phyloP scores from a whole-genome alignment of 2,329 filamentous ascomycete species.

The Alternaria tenuissima region DNA sequence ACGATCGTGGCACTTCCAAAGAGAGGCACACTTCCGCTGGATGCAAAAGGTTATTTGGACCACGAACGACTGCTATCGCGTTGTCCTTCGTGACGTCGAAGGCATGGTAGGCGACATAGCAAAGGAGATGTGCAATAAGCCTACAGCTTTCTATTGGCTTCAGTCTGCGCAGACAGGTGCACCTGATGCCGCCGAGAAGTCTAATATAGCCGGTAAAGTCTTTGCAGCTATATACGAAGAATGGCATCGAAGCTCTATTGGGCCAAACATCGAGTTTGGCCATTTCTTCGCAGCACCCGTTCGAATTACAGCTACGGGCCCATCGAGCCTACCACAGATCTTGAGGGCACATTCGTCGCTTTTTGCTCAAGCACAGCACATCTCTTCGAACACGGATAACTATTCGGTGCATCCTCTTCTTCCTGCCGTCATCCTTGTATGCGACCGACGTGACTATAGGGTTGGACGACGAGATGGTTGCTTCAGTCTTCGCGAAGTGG shows the following conservation, averaged over 20 bases:
- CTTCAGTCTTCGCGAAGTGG: slow-evolving; percentile 15
- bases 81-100: slow-evolving; percentile 15
- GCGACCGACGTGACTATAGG: slow-evolving; percentile 13
- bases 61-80: slow-evolving; percentile 4
- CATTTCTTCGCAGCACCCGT: slow-evolving; percentile 25
- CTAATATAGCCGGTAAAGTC: slow-evolving; percentile 10
- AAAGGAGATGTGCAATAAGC: slow-evolving; percentile 23
- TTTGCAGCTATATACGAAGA: slow-evolving; percentile 23
- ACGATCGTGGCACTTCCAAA: slow-evolving; percentile 21
- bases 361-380: slow-evolving; percentile 14
- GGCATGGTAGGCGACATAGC: slow-evolving; percentile 16
- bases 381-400: slow-evolving; percentile 17
- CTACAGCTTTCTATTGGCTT: slow-evolving; percentile 21
- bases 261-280: slow-evolving; percentile 22
- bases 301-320: slow-evolving; percentile 19
- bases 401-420: slow-evolving; percentile 19
- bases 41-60: slow-evolving; percentile 18
- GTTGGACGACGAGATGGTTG: slow-evolving; percentile 14
- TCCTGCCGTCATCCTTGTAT: slow-evolving; percentile 20
- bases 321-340: slow-evolving; percentile 16
- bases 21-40: slow-evolving; percentile 19
- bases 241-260: slow-evolving; percentile 17
- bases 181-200: slow-evolving; percentile 3
- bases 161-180: slow-evolving; percentile 19
- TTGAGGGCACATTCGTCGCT: slow-evolving; percentile 18